Base-by-base conservation (phyloP, 1,284 basidiomycete species). In the Anthracocystis panici-leucophaei region DNA sequence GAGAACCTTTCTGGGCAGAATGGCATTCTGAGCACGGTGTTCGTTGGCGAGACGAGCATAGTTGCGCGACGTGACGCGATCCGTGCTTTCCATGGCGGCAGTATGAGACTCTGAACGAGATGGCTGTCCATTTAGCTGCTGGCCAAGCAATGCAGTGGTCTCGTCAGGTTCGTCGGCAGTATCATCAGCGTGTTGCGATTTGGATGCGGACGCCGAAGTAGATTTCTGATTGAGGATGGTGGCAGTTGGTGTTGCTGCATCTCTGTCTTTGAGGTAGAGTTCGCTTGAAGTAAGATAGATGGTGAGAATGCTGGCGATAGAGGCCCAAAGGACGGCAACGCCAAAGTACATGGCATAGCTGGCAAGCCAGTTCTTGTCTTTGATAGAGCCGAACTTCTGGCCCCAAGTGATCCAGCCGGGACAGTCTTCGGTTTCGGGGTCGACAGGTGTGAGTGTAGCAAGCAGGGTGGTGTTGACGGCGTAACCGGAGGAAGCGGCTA, bases 281-380 rank as follows among this genome's bases (percentile, higher is more conserved):
- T 82, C 79, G 45, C 76, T 79, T 1, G 94, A 91, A 2, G 95
- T 95, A 23, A 98, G 88, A 75, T 92, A 88, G 78, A 97, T 89
- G 0, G 96, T 99, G 62, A 98, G 88, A 33, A 92, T 84, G 27
- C 90, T 91, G 46, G 80, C 80, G 33, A 80, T 77, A 20, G 75
- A 69, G 7, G 80, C 79, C 80, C 79, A 82, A 35, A 77, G 40
- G 25, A 79, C 53, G 11, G 80, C 80, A 31, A 82, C 65, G 63
- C 88, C 65, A 46, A 92, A 89, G 87, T 94, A 97, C 8, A 90
- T 88, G 25, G 89, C 79, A 82, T 93, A 95, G 80, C 92, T 91
- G 20, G 91, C 85, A 25, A 88, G 78, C 71, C 88, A 87, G n/a
- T 84, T 82, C n/a, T 63, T 51, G 12, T 40, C 12, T 3, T 55